Base-by-base conservation (phyloP, 192 early-diverging fungal species). In the Rhizophagus clarus region DNA sequence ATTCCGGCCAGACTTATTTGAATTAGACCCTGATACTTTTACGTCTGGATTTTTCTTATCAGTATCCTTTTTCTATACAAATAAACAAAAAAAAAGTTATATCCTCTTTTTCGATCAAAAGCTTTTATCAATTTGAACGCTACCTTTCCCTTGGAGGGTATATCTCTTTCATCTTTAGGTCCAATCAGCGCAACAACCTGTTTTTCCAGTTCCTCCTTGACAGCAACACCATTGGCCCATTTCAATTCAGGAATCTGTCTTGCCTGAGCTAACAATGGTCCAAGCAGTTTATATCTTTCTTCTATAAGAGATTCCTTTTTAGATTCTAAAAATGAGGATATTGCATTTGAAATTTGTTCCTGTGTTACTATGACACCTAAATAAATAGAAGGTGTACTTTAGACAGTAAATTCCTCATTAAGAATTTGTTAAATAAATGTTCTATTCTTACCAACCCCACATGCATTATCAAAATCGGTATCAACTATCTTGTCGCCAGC, bases 121-220 rank as follows among this genome's bases (percentile, higher is more conserved):
- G 5, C 9, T 5, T 56, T 22, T 17, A 56, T 56, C 20, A 5
- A 22, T 56, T 56, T 29, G n/a, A n/a, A 34, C 28, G 34, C 29
- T 78, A 69, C 76, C 82, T 85, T 85, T 49, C 84, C 83, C 82
- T 91, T 88, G 69, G 82, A 76, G 40, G 81, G 72, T 56, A 89
- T 88, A 84, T 99, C 97, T 61, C 97, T 92, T 82, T 98, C 97
- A 84, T 99, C 97, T 85, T 98, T 98, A 81, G 97, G 97, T n/a
- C 98, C 98, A 70, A 99, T 87, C n/a, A 93, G 80, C 22, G 91
- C 91, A 26, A 94, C 83, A 63, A 95, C 86, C 89, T 96, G 94
- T 40, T 89, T 90, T 61, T 99, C 98, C 42, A 98, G 86, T 85
- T 92, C 93, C 74, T 91, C 88, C 86, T 99, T 99, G 51, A 99